Conservation (phyloP, 129 eudicot species). For the Tagetes patula region DNA sequence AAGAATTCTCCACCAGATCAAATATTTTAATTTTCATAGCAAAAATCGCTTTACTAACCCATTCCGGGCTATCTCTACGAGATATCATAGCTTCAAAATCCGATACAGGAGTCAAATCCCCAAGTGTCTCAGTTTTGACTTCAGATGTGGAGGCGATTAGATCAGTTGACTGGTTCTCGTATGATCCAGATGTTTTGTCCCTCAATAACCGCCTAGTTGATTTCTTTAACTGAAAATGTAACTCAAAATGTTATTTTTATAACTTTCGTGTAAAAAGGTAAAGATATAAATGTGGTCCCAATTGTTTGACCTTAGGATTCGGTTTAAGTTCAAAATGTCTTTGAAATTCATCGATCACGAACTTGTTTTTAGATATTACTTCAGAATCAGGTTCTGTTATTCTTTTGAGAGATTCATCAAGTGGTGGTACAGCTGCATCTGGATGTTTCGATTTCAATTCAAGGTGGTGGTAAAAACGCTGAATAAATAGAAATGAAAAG, state of each 20-base stretch:
- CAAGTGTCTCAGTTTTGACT: constrained; percentile 60
- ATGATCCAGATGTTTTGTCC: constrained; percentile 71
- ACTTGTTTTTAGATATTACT: constrained; percentile 60
- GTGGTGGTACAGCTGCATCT: constrained; percentile 87
- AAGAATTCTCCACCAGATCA: constrained; percentile 61
- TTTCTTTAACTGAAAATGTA: constrained; percentile 67
- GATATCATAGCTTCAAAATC: constrained; percentile 93
- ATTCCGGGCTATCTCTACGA: constrained; percentile 84
- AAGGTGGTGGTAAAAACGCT: constrained; percentile 79
- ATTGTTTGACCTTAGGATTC: constrained; percentile 63
- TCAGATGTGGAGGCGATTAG: constrained; percentile 42
- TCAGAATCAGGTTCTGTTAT: constrained; percentile 82
- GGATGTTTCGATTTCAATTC: constrained; percentile 75
- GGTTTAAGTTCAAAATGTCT: constrained; percentile 72
- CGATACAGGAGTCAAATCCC: constrained; percentile 63
- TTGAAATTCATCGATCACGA: constrained; percentile 66
- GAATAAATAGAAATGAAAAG: constrained; percentile 27
- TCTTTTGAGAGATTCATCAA: constrained; percentile 78
- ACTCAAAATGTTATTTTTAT: constrained; percentile 1
- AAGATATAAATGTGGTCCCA: neutral
- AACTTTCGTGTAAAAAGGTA: neutral
- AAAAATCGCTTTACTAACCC: constrained; percentile 81
- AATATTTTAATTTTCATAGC: constrained; percentile 70
- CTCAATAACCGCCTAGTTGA: constrained; percentile 55
- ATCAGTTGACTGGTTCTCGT: constrained; percentile 50